Base-by-base conservation (phyloP, 1,284 basidiomycete genomes). In the Xanthoconium separans region DNA sequence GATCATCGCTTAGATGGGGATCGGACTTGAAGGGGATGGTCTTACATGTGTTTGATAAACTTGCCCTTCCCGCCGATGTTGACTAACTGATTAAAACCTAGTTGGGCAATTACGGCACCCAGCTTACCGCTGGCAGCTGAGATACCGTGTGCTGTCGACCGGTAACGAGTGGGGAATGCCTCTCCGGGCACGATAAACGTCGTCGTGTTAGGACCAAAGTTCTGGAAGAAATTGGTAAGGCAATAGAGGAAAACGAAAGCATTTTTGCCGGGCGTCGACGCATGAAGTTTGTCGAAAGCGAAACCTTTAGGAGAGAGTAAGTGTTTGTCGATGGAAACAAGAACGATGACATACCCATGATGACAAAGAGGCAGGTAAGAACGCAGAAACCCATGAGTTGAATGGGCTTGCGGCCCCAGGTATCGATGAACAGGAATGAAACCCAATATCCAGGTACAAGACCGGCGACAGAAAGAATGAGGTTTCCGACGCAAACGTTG, bases 181-280 rank as follows among this genome's bases (percentile, higher is more conserved):
- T 91, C 86, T 34, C 82, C 85, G 44, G 88, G 88, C 31, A 89
- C 71, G 58, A 89, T 55, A 58, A 78, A 91, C 24, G 88, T 90
- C 3, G 87, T 90, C 2, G 84, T 82, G 73, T 89, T 91, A 34
- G 88, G 84, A 7, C 87, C 85, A 64, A 80, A 82, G 65, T 80
- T 80, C 57, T 77, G 73, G 73, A 79, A 80, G 65, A 80, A 79
- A 65, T 77, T 79, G 37, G 82, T 73, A 48, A 85, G 71, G 66
- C 82, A 83, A 69, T 81, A 87, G 43, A 86, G 75, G 70, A 82
- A 79, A 50, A 87, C 78, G 70, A 89, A 85, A 8, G 78, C 74
- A 39, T 78, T 77, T 24, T 60, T 71, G 51, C 64, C 69, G 18
- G 59, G 4, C 18, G 20, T 1, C 22, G 78, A 73, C 44, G 74